Evolutionary conservation across 2,329 filamentous ascomycete genomes (phyloP).

Genomic region (Arthrobotrys pseudoclavata): DNA sequence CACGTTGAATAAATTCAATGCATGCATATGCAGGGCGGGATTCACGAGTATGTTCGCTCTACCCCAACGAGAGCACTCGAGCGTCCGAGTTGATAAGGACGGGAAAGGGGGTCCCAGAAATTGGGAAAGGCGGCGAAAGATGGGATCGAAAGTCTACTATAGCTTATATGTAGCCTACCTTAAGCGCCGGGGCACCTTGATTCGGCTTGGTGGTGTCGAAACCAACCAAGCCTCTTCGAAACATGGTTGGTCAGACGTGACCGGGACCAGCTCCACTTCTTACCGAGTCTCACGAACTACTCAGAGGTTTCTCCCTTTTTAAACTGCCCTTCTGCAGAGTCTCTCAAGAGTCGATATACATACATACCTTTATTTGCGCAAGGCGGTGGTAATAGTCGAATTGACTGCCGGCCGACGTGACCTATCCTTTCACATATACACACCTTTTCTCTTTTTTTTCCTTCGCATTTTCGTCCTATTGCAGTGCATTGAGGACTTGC

Average conservation of each 20-base stretch:
- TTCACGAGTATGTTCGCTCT: slow-evolving; percentile 45
- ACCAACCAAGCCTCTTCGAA: slow-evolving; percentile 59
- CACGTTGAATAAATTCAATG: slow-evolving; percentile 50
- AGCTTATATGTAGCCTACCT: slow-evolving; percentile 47
- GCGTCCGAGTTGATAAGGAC: slow-evolving; percentile 39
- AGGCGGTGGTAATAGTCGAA: slow-evolving; percentile 8
- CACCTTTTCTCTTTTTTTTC: slow-evolving; percentile 26
- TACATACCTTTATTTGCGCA: slow-evolving; percentile 22
- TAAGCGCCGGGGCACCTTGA: slow-evolving; percentile 57
- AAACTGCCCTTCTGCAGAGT: slow-evolving; percentile 27
- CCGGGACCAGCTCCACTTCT: slow-evolving; percentile 50
- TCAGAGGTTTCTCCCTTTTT: slow-evolving; percentile 45
- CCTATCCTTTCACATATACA: slow-evolving; percentile 28
- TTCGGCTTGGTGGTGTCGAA: slow-evolving; percentile 60
- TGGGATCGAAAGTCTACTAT: slow-evolving; percentile 36
- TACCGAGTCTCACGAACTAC: slow-evolving; percentile 41
- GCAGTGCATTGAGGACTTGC: slow-evolving; percentile 48
- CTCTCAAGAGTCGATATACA: slow-evolving; percentile 4
- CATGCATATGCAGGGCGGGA: slow-evolving; percentile 54
- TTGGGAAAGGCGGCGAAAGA: slow-evolving; percentile 37
- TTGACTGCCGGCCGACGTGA: slow-evolving; percentile 23
- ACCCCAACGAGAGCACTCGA: slow-evolving; percentile 21
- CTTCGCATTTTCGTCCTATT: slow-evolving; percentile 33
- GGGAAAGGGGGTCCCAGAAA: slow-evolving; percentile 27
- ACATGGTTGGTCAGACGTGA: slow-evolving; percentile 58